Evolutionary conservation across 371 early-diverging fungal species (phyloP).

Genomic region (Nematocida sp.): DNA sequence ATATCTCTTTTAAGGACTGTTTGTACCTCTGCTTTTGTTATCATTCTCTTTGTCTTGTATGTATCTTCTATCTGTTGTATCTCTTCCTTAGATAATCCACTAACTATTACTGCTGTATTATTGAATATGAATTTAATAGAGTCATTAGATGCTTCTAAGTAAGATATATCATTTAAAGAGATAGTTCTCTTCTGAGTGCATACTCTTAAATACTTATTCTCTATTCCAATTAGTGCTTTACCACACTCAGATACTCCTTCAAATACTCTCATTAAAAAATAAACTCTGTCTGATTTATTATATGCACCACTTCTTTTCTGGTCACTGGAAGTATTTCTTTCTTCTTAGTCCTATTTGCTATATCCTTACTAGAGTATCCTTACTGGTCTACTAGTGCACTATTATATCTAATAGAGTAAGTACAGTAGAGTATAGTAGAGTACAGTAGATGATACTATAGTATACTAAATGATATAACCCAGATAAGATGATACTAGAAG

Average conservation of each 20-base stretch:
- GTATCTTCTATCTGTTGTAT: neutral
- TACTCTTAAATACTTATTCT: constrained; percentile 23
- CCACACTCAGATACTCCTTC: neutral
- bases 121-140: neutral
- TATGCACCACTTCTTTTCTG: neutral
- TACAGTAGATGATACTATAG: too few relatives aligned
- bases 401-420: too few relatives aligned
- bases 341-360: neutral
- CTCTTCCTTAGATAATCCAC: neutral
- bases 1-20: constrained; percentile 17
- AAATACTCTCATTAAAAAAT: constrained; percentile 40
- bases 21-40: constrained; percentile 37
- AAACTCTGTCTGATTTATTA: neutral
- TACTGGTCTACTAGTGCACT: too few relatives aligned
- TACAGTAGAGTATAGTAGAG: too few relatives aligned
- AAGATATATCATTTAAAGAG: neutral
- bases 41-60: constrained; percentile 11
- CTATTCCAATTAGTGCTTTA: constrained; percentile 8
- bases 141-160: neutral
- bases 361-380: too few relatives aligned
- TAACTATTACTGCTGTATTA: neutral
- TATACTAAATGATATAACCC: too few relatives aligned
- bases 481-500: too few relatives aligned
- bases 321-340: neutral
- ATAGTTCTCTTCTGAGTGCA: neutral